Percentiles rank a stretch among this genome's conserved stretches.
Conservation (phyloP, 2,329 filamentous ascomycete genomes). For the Pseudopyricularia cyperi region DNA sequence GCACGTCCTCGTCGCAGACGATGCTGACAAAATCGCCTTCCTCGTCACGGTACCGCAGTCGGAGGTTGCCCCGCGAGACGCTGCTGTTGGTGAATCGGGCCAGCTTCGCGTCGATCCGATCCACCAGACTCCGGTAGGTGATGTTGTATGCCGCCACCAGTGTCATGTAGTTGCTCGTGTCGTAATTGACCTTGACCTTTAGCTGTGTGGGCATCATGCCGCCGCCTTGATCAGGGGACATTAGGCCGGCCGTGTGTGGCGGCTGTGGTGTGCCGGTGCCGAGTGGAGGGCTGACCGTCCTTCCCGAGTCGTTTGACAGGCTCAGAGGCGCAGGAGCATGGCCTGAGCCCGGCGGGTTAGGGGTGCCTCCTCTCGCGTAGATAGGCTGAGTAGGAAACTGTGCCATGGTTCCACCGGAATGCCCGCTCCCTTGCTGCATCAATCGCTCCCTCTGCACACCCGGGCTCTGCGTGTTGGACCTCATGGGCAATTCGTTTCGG, state of each 20-base stretch:
- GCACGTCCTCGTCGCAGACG: constrained; percentile 89
- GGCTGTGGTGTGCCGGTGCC: constrained; percentile 23
- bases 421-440: constrained; percentile 30
- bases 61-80: constrained; percentile 69
- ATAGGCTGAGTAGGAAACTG: constrained; percentile 44
- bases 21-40: constrained; percentile 91
- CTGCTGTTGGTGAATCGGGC: constrained; percentile 74
- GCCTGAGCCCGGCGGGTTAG: constrained; percentile 19
- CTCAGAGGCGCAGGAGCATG: constrained; percentile 21
- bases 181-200: constrained; percentile 91
- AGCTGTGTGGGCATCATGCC: constrained; percentile 57
- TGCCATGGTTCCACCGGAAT: constrained; percentile 36
- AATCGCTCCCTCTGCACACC: constrained; percentile 50
- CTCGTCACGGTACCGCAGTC: constrained; percentile 81
- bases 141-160: constrained; percentile 96
- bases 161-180: constrained; percentile 75
- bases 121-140: constrained; percentile 81
- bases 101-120: constrained; percentile 92
- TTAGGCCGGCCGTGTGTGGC: constrained; percentile 7
- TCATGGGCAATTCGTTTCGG: constrained; percentile 49
- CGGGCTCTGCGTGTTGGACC: constrained; percentile 59
- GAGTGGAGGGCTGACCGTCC: constrained; percentile 17
- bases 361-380: constrained; percentile 33
- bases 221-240: constrained; percentile 18
- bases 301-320: constrained; percentile 12